Evolutionary conservation across 352 stramenopile species (phyloP).

Genomic region (Lagenidium sp.): DNA sequence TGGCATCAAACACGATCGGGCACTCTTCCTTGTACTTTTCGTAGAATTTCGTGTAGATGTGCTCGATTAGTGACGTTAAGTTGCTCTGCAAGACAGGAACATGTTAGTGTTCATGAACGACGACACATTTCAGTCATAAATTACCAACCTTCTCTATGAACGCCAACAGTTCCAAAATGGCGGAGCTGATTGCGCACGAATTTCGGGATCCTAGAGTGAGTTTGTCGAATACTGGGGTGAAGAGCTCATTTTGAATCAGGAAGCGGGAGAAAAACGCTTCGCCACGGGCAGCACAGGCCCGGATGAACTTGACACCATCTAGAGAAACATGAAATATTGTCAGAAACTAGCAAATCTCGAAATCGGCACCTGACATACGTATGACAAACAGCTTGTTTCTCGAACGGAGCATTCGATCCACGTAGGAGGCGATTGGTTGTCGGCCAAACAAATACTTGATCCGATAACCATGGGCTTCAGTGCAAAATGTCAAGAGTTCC

Average conservation of each 20-base stretch:
- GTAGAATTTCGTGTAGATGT: slow-evolving; percentile 79
- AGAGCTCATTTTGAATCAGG: slow-evolving; percentile 68
- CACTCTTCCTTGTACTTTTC: slow-evolving; percentile 59
- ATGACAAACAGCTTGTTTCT: slow-evolving; percentile 82
- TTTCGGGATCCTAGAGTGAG: slow-evolving; percentile 43
- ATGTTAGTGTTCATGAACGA: not conserved
- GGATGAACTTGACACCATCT: slow-evolving; percentile 77
- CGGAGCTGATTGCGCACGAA: slow-evolving; percentile 51
- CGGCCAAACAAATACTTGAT: slow-evolving; percentile 84
- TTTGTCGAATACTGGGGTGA: slow-evolving; percentile 42
- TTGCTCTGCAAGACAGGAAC: slow-evolving; percentile 32
- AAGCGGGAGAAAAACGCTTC: slow-evolving; percentile 82
- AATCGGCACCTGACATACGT: slow-evolving; percentile 26
- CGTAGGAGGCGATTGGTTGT: slow-evolving; percentile 63
- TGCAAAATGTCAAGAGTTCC: slow-evolving; percentile 82
- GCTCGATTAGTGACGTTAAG: slow-evolving; percentile 54
- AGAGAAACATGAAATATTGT: not conserved
- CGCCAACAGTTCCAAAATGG: slow-evolving; percentile 61
- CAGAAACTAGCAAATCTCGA: not conserved
- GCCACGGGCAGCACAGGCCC: slow-evolving; percentile 54
- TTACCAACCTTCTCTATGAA: slow-evolving; percentile 63
- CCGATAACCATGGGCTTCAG: slow-evolving; percentile 73
- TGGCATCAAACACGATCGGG: slow-evolving; percentile 62
- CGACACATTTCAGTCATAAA: not conserved
- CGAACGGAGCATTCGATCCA: slow-evolving; percentile 67